Evolutionary conservation across 345 rosid genomes (phyloP).

Genomic region (Citrus hindsii): DNA sequence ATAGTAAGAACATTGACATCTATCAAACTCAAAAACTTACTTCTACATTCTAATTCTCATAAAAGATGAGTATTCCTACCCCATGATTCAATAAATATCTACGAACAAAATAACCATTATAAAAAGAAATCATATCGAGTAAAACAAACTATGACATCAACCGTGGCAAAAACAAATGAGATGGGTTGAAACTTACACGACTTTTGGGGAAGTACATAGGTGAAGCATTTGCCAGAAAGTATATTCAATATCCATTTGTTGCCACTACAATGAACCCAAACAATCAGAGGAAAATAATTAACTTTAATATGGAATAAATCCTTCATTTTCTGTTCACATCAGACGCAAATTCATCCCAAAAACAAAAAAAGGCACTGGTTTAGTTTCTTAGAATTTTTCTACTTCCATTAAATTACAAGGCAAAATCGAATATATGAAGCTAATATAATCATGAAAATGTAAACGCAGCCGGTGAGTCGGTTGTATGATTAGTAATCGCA

Average conservation of each 20-base stretch:
- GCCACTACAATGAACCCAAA: slow-evolving; percentile 68
- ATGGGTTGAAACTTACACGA: slow-evolving; percentile 62
- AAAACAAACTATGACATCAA: background rate
- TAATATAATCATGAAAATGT: too few species aligned
- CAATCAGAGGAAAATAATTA: slow-evolving; percentile 6
- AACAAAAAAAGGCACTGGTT: too few species aligned
- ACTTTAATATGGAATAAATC: background rate
- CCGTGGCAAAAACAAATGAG: background rate
- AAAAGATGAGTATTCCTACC: background rate
- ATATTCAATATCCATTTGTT: slow-evolving; percentile 99
- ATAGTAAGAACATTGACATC: slow-evolving; percentile 27
- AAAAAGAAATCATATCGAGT: background rate
- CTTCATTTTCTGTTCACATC: background rate
- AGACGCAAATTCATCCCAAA: background rate
- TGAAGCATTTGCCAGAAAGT: slow-evolving; percentile 99
- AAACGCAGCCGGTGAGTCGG: too few species aligned
- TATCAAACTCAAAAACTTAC: background rate
- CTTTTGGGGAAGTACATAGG: slow-evolving; percentile 96
- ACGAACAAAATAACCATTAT: background rate
- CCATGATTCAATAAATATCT: background rate
- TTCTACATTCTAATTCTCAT: background rate
- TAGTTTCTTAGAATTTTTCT: too few species aligned
- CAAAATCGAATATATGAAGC: too few species aligned
- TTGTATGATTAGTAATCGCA: background rate
- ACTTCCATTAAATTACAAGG: too few species aligned